phyloP scores from a whole-genome alignment of 2,329 filamentous ascomycete genomes.

The Colletotrichum lentis region DNA sequence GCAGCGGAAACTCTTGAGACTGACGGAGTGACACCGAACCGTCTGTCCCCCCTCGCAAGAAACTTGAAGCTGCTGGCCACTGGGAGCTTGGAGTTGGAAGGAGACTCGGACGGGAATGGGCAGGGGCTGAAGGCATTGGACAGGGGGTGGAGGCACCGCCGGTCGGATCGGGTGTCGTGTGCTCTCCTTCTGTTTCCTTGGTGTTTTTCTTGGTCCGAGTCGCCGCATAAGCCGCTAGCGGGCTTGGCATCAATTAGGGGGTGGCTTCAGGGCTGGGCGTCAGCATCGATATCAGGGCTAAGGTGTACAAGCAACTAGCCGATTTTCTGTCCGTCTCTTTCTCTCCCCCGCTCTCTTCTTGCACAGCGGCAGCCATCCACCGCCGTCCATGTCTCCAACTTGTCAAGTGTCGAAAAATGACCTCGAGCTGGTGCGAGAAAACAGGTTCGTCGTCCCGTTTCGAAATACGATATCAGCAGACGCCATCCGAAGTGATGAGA shows the following conservation, averaged over 20 bases:
- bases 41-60: not conserved
- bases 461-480: no score
- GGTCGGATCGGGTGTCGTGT: conserved; percentile 21
- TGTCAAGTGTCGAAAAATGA: no score
- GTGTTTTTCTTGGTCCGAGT: conserved; percentile 19
- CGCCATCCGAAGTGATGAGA: no score
- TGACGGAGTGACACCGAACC: not conserved
- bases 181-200: conserved; percentile 32
- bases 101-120: not conserved
- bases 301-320: not conserved
- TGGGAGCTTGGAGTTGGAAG: no score
- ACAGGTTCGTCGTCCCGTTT: no score
- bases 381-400: not conserved
- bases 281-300: not conserved
- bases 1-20: not conserved
- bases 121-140: not conserved
- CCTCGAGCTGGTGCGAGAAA: no score
- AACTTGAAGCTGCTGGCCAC: not conserved
- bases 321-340: not conserved
- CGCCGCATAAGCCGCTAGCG: conserved; percentile 34
- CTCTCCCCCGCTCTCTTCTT: no score
- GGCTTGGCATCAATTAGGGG: conserved; percentile 24
- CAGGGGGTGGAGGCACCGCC: conserved; percentile 1
- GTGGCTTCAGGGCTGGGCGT: conserved; percentile 6
- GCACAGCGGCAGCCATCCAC: not conserved